Conservation (phyloP, 305 asterid genomes). For the Coffea humblotiana region DNA sequence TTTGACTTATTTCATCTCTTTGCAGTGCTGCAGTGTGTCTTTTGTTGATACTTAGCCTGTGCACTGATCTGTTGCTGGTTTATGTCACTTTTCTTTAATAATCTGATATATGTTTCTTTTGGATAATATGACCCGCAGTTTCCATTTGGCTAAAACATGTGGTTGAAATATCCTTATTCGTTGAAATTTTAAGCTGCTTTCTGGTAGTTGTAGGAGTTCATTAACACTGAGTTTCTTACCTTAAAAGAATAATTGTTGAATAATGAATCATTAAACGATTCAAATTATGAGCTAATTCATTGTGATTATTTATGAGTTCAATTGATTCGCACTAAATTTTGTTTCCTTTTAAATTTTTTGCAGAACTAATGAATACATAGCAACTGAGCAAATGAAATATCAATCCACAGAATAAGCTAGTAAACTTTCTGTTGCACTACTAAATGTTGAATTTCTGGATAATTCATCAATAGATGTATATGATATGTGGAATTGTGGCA, state of each 20-base stretch:
- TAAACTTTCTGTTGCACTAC: too few relatives aligned
- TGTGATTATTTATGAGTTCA: background rate
- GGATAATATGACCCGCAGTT: background rate
- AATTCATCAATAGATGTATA: too few relatives aligned
- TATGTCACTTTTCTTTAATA: too few relatives aligned
- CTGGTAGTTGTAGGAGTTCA: background rate
- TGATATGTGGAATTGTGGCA: too few relatives aligned
- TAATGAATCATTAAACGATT: background rate
- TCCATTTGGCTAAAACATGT: background rate
- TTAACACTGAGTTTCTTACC: background rate
- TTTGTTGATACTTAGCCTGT: too few relatives aligned
- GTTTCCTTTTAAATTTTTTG: background rate
- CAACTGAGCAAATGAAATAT: background rate
- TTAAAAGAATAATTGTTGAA: too few relatives aligned
- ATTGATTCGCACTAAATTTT: too few relatives aligned
- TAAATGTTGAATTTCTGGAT: too few relatives aligned
- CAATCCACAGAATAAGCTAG: background rate
- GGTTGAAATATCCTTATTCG: too few relatives aligned
- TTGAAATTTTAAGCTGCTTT: background rate
- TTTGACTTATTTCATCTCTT: background rate
- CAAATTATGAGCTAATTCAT: background rate
- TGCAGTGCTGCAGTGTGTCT: background rate
- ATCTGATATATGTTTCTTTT: background rate
- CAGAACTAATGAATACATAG: background rate
- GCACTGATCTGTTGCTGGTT: background rate